Conservation (phyloP, 2,329 filamentous ascomycete genomes). For the Botryotinia calthae region DNA sequence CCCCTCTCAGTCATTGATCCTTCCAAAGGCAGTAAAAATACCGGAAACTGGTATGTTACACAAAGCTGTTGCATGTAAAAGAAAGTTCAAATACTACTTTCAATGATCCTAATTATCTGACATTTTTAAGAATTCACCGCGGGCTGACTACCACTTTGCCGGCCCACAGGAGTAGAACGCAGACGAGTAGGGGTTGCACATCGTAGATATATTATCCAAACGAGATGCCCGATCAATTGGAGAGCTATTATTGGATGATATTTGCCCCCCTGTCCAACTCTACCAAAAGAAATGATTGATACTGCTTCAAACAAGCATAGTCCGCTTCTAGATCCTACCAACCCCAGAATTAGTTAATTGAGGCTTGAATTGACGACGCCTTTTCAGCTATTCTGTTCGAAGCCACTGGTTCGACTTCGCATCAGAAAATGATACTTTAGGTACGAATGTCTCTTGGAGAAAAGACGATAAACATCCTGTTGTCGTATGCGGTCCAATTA, state of each 20-base stretch:
- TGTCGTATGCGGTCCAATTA: background rate
- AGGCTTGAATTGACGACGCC: conserved; percentile 7
- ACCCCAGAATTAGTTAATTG: background rate
- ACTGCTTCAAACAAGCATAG: conserved; percentile 3
- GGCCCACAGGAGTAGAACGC: background rate
- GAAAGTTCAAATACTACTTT: background rate
- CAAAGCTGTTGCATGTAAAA: background rate
- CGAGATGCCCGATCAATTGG: background rate
- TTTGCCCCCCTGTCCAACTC: background rate
- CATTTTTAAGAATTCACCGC: background rate
- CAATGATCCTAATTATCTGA: background rate
- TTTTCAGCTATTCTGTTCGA: conserved; percentile 16
- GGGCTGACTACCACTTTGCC: background rate
- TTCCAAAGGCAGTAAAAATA: background rate
- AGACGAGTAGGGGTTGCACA: background rate
- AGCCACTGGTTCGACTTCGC: conserved; percentile 7
- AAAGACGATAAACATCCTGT: background rate
- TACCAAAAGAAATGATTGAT: background rate
- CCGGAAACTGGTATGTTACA: background rate
- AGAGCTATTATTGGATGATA: background rate
- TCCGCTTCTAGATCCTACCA: background rate
- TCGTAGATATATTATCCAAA: conserved; percentile 4
- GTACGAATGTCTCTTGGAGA: background rate
- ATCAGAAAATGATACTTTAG: background rate
- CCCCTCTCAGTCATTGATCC: background rate